These are phyloP conservation scores for Haplosporangium sp. DNA, from an alignment of 371 early-diverging fungal genomes.

Conservation along the genomic window DNA sequence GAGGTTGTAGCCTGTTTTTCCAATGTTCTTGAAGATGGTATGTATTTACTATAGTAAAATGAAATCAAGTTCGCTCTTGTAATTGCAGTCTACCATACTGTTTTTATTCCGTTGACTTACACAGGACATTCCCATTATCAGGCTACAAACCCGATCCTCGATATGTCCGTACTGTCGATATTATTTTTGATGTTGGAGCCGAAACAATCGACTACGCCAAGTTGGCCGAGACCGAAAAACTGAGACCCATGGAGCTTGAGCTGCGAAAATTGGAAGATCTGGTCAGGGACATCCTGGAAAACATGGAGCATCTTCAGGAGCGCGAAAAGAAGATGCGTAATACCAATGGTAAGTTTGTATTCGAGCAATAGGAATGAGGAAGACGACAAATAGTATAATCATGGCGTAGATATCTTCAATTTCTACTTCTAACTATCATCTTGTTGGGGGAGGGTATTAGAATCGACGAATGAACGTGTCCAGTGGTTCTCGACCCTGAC, in stretches of 20 bases:
- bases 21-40: slow-evolving; percentile 80
- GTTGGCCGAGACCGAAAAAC: slow-evolving; percentile 77
- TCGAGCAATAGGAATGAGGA: neutral
- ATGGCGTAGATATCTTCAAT: neutral
- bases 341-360: slow-evolving; percentile 79
- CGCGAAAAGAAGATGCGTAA: slow-evolving; percentile 87
- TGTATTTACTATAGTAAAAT: neutral
- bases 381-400: neutral
- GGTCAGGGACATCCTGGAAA: slow-evolving; percentile 79
- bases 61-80: too few species aligned
- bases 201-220: slow-evolving; percentile 81
- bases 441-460: slow-evolving; percentile 44
- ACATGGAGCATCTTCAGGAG: slow-evolving; percentile 83
- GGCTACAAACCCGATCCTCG: slow-evolving; percentile 69
- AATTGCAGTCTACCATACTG: neutral
- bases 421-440: neutral
- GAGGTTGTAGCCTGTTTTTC: slow-evolving; percentile 90
- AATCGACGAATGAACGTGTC: slow-evolving; percentile 88
- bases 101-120: neutral
- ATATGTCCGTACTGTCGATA: slow-evolving; percentile 70
- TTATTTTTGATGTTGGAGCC: slow-evolving; percentile 88
- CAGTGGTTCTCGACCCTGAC: slow-evolving; percentile 80
- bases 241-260: slow-evolving; percentile 92
- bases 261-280: slow-evolving; percentile 82
- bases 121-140: slow-evolving; percentile 22